Conservation (phyloP, 805 yeast genomes). For the Citeromyces nyonsensis region DNA sequence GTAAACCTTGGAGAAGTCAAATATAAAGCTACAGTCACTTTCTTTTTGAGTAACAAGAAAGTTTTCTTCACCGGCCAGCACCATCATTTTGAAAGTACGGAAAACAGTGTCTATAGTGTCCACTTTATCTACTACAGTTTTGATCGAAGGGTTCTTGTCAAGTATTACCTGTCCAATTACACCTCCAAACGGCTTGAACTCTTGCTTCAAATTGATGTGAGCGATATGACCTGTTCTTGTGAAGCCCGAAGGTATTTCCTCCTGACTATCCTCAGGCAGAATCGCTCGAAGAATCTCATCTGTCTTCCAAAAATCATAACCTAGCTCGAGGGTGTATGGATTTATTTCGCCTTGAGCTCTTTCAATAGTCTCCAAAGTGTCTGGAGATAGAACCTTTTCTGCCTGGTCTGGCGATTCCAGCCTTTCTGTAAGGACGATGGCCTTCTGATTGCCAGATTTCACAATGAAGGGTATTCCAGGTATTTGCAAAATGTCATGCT, state of each 20-base stretch:
- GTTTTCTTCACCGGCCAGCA: constrained; percentile 73
- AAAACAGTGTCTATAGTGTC: constrained; percentile 78
- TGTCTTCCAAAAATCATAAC: constrained; percentile 73
- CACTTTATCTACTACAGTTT: constrained; percentile 84
- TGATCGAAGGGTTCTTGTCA: constrained; percentile 71
- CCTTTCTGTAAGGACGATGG: constrained; percentile 44
- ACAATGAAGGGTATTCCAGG: constrained; percentile 62
- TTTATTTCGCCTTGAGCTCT: constrained; percentile 28
- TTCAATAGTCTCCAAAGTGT: constrained; percentile 27
- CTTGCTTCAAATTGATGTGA: constrained; percentile 73
- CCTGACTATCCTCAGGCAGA: constrained; percentile 53
- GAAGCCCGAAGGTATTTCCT: constrained; percentile 79
- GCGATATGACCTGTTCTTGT: constrained; percentile 94
- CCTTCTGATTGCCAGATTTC: constrained; percentile 25
- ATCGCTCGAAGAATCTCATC: constrained; percentile 75
- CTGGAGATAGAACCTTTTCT: constrained; percentile 19
- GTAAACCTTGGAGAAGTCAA: constrained; percentile 87
- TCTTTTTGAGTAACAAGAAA: constrained; percentile 77
- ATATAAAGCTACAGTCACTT: constrained; percentile 69
- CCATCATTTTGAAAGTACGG: constrained; percentile 88
- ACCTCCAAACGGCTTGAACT: constrained; percentile 66
- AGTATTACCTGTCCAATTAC: constrained; percentile 82
- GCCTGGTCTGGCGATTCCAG: constrained; percentile 22
- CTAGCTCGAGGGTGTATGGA: constrained; percentile 41
- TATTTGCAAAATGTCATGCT: constrained; percentile 48